Base-by-base conservation (phyloP, 345 rosid species). In the Orychophragmus violaceus region DNA sequence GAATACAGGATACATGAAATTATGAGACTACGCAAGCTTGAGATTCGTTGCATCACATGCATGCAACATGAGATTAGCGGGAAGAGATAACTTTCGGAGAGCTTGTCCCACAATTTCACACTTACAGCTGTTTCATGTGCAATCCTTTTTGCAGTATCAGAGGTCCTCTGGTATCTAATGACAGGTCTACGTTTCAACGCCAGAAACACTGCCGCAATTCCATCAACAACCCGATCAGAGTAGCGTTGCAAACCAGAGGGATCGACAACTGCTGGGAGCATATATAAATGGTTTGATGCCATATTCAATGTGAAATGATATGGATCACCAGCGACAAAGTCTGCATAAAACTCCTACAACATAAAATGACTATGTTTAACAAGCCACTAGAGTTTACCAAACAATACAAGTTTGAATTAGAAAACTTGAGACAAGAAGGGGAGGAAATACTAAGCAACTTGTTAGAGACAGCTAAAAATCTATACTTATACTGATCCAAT, bases 201-300 rank as follows among this genome's bases (percentile, higher is more conserved):
- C 78, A 90, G 74, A 73, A 90, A 94, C 69, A 88, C 77, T 29
- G 97, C 84, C 22, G 90, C 84, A 69, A 94, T 80, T 30, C 96
- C 93, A 79, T 94, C 99, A 62, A 94, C 91, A 64, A 86, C 86
- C 62, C 87, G 84, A 14, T 88, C 97, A 45, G 91, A 83, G 58
- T 77, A 85, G 36, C 87, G 89, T 82, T 94, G 99, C 83, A 94
- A 80, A 44, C 84, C 81, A 54, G 96, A 78, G 61, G 99, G 99
- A 77, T 94, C 99, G 13, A 88, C 82, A 68, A 88, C 99, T 8
- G 99, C 97, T 39, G 99, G 99, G 54, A 94, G 87, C 97, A 94
- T 88, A 77, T 87, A 94, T 9, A 84, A 72, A 60, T 86, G 91
- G 75, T 87, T 94, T 62, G 91, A 75, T 30, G 95, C 83, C 72